Conservation (phyloP, 345 rosid species). For the Eucalyptus caleyi region DNA sequence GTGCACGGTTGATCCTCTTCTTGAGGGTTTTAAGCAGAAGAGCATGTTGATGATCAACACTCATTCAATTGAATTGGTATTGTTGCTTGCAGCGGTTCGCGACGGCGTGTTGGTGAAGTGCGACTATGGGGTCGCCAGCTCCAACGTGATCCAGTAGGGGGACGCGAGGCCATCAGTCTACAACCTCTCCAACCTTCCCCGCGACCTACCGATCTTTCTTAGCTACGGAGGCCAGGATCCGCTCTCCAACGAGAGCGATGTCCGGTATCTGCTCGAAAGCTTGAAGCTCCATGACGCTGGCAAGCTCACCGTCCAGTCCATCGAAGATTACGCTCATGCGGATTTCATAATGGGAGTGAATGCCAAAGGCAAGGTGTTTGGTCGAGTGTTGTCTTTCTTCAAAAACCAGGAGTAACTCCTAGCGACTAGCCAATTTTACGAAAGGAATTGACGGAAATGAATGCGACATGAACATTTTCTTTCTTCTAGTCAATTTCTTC, state of each 20-base stretch:
- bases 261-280: constrained; percentile 35
- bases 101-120: constrained; percentile 22
- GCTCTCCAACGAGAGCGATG: constrained; percentile 54
- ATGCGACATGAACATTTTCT: not conserved
- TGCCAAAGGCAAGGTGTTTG: constrained; percentile 73
- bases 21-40: not conserved
- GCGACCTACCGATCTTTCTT: constrained; percentile 49
- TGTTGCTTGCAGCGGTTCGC: constrained; percentile 37
- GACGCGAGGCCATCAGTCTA: constrained; percentile 42
- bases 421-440: not conserved
- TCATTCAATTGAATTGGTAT: not conserved
- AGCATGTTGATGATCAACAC: not conserved
- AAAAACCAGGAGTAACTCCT: not conserved
- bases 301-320: constrained; percentile 49
- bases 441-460: not conserved
- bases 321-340: constrained; percentile 68
- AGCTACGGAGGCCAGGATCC: constrained; percentile 71
- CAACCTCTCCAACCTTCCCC: constrained; percentile 70
- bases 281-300: constrained; percentile 56
- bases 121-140: too few relatives aligned
- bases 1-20: not conserved
- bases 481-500: not conserved
- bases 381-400: constrained; percentile 44
- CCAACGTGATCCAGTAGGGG: constrained; percentile 32
- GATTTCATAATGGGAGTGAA: constrained; percentile 80